phyloP scores from a whole-genome alignment of 257 asterid genomes.

The Solanum lignicaule region DNA sequence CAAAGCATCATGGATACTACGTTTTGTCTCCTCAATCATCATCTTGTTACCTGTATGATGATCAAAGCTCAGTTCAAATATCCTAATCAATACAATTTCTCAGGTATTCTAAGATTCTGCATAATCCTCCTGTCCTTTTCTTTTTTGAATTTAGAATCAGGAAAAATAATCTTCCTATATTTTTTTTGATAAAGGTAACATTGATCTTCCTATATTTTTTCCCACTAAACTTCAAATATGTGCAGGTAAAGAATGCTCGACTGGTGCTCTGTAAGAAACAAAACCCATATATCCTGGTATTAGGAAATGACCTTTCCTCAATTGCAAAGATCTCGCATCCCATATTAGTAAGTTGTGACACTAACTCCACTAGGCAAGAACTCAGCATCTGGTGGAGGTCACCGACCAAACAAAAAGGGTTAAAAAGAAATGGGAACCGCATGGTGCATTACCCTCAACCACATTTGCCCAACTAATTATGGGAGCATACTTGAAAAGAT shows the following conservation, averaged over 20 bases:
- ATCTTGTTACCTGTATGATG: conserved; percentile 67
- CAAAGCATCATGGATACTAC: conserved; percentile 85
- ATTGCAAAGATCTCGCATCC: not conserved
- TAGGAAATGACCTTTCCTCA: not conserved
- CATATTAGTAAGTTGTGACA: not conserved
- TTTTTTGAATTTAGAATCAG: not conserved
- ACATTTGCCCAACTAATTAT: not conserved
- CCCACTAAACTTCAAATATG: not conserved
- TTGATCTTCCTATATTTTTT: not conserved
- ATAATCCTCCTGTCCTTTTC: not conserved
- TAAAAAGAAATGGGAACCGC: not conserved
- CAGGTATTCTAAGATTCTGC: not conserved
- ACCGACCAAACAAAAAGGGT: not conserved
- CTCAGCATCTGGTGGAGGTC: not conserved
- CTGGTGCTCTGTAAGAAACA: not conserved
- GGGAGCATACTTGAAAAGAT: not conserved
- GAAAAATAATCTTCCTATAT: not conserved
- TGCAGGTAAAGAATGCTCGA: not conserved
- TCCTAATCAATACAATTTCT: not conserved
- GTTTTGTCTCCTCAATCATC: conserved; percentile 93
- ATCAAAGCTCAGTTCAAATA: not conserved
- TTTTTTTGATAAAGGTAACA: not conserved
- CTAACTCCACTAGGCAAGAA: not conserved
- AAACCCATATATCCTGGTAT: not conserved
- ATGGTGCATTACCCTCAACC: not conserved